Conservation (phyloP, 2,329 filamentous ascomycete genomes). For the Monosporascus cannonballus region DNA sequence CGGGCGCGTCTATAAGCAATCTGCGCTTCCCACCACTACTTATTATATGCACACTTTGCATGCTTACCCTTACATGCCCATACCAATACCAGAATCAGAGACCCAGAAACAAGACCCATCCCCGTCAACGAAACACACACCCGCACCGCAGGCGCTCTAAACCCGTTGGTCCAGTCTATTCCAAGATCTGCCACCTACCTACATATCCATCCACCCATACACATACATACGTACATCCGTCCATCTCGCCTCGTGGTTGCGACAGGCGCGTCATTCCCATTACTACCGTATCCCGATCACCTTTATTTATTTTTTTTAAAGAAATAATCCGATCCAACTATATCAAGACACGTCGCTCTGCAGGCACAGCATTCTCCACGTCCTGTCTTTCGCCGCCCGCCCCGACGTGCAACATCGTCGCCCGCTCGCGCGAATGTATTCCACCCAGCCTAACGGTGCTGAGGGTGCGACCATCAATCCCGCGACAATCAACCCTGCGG, state of each 20-base stretch:
- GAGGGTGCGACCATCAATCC: conserved; percentile 88
- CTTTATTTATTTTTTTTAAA: conserved; percentile 20
- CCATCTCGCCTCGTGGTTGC: conserved; percentile 23
- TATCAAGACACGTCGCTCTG: conserved; percentile 57
- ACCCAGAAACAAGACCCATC: not conserved
- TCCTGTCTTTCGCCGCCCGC: conserved; percentile 23
- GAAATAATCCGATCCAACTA: conserved; percentile 43
- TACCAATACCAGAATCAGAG: not conserved
- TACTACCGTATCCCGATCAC: conserved; percentile 10
- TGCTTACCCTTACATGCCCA: not conserved
- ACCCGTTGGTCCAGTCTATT: not conserved
- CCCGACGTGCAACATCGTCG: conserved; percentile 31
- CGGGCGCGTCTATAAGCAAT: too few species aligned
- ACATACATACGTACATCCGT: conserved; percentile 14
- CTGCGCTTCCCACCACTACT: too few species aligned
- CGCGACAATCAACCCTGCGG: conserved; percentile 67
- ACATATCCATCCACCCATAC: not conserved
- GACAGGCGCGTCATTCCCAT: conserved; percentile 29
- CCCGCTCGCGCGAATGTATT: conserved; percentile 48
- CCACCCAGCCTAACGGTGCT: conserved; percentile 65
- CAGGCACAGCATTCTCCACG: conserved; percentile 36
- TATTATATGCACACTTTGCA: not conserved
- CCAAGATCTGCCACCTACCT: not conserved
- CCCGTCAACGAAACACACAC: not conserved
- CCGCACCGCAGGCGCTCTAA: not conserved